phyloP scores from a whole-genome alignment of 148 eudicot species.

The Rhododendron ferrugineum region DNA sequence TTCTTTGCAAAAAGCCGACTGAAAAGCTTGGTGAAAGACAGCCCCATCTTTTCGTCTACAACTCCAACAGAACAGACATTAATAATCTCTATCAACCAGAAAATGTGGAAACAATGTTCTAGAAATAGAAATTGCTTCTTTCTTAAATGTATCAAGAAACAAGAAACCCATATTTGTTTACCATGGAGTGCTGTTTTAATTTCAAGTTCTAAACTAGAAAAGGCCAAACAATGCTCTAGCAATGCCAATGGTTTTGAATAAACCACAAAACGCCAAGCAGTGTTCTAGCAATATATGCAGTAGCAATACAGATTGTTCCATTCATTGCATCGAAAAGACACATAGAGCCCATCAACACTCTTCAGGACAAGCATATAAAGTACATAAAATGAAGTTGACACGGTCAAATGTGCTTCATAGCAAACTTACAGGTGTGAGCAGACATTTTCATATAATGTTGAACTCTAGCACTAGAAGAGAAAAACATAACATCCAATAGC shows the following conservation, averaged over 20 bases:
- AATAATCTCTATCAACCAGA: not conserved
- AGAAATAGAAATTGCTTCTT: not conserved
- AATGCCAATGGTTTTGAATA: not conserved
- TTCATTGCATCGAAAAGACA: not conserved
- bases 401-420: not conserved
- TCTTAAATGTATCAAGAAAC: not conserved
- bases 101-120: not conserved
- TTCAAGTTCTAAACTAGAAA: not conserved
- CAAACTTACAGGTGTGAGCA: not conserved
- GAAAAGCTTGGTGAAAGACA: constrained; percentile 68
- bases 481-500: not conserved
- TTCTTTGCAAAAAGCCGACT: constrained; percentile 60
- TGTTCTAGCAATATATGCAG: not conserved
- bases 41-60: constrained; percentile 43
- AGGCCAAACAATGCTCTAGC: not conserved
- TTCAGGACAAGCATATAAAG: not conserved
- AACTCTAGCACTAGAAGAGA: not conserved
- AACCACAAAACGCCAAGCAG: not conserved
- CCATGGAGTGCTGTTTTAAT: not conserved
- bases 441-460: not conserved
- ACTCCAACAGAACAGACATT: constrained; percentile 16
- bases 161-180: not conserved
- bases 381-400: not conserved
- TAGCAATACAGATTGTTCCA: not conserved
- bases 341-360: not conserved